Conservation (phyloP, 257 asterid species). For the Salvia hispanica region DNA sequence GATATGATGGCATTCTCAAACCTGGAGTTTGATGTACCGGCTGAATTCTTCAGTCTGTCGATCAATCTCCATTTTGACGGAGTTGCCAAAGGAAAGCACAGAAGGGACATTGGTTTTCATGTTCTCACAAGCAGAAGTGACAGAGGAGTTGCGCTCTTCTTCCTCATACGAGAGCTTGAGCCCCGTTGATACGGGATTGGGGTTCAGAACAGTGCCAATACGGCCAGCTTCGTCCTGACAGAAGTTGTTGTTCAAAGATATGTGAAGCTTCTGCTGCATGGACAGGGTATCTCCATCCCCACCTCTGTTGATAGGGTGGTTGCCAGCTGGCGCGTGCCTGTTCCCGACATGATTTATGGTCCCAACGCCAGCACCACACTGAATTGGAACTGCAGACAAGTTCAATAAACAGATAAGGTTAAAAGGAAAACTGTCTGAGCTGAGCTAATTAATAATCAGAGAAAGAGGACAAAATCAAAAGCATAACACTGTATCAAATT, state of each 20-base stretch:
- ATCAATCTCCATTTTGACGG: constrained; percentile 54
- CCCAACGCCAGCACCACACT: constrained; percentile 46
- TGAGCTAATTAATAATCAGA: neutral
- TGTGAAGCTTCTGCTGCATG: constrained; percentile 56
- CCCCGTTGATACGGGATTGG: constrained; percentile 66
- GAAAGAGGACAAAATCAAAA: constrained; percentile 23
- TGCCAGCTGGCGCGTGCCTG: constrained; percentile 40
- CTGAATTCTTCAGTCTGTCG: constrained; percentile 58
- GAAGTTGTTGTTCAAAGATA: constrained; percentile 48
- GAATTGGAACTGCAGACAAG: constrained; percentile 50
- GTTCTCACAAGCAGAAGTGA: constrained; percentile 51
- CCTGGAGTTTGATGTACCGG: constrained; percentile 65
- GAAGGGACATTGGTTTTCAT: constrained; percentile 35
- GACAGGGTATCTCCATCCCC: constrained; percentile 45
- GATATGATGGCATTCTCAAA: constrained; percentile 18
- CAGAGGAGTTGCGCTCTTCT: constrained; percentile 55
- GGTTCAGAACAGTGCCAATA: constrained; percentile 50
- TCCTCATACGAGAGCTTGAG: constrained; percentile 64
- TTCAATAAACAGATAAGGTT: constrained; percentile 4
- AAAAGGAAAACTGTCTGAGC: neutral
- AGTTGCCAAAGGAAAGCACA: constrained; percentile 39
- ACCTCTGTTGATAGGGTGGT: constrained; percentile 44
- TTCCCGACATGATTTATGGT: constrained; percentile 39
- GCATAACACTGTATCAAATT: constrained; percentile 6
- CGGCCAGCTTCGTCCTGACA: constrained; percentile 43